Evolutionary conservation across 2,329 filamentous ascomycete species (phyloP).

Genomic region (Ceratocystis albifundus): DNA sequence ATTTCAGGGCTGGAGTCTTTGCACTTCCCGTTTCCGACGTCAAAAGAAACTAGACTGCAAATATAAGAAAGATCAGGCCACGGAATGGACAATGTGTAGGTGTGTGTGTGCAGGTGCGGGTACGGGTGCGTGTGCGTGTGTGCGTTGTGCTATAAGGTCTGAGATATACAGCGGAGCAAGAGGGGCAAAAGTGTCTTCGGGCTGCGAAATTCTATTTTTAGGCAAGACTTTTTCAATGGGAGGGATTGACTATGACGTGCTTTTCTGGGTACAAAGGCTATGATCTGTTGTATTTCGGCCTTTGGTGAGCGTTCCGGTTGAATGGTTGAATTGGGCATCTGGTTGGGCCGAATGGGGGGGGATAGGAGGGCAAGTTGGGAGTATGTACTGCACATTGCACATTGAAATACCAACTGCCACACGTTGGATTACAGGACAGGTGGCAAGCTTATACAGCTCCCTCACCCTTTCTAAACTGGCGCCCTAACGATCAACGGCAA

Average conservation of each 20-base stretch:
- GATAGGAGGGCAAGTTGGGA: not conserved
- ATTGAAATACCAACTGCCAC: not conserved
- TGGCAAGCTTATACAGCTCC: not conserved
- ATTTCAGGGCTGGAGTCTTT: conserved; percentile 8
- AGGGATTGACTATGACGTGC: not conserved
- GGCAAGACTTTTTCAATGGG: not conserved
- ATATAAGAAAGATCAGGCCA: not conserved
- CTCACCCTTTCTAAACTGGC: not conserved
- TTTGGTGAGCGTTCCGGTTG: not conserved
- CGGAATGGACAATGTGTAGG: not conserved
- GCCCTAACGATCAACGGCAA: not conserved
- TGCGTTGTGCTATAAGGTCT: not conserved
- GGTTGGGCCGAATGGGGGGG: not conserved
- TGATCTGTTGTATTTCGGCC: not conserved
- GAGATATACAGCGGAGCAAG: not conserved
- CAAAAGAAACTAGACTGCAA: not conserved
- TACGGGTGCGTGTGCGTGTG: too few relatives aligned
- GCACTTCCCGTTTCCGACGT: not conserved
- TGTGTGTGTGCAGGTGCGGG: not conserved
- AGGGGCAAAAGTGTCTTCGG: not conserved
- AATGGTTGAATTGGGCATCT: not conserved
- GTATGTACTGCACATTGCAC: not conserved
- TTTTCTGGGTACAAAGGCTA: not conserved
- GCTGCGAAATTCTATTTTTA: conserved; percentile 8
- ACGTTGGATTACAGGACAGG: not conserved